Percentiles rank a stretch among this genome's conserved stretches.
Evolutionary conservation across 2,329 filamentous ascomycete genomes (phyloP).

Genomic region (Herpotrichia juniperi): DNA sequence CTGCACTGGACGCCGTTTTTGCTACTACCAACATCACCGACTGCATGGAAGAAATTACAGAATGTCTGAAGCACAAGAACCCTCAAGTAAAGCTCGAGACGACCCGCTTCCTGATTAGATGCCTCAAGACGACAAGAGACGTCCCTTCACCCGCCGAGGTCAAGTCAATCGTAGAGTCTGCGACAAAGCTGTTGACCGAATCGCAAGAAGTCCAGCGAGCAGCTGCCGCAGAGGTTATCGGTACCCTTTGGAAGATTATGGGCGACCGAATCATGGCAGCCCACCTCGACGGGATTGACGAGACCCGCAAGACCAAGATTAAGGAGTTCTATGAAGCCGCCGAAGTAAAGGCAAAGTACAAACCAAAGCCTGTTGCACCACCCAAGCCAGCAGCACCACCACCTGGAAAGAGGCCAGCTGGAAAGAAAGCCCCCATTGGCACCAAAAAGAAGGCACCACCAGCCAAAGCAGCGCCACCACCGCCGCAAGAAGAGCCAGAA

Average conservation of each 20-base stretch:
- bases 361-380: conserved; percentile 78
- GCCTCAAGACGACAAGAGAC: conserved; percentile 79
- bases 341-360: conserved; percentile 87
- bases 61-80: conserved; percentile 91
- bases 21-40: conserved; percentile 75
- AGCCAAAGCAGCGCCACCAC: conserved; percentile 43
- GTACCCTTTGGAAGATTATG: conserved; percentile 98
- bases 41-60: conserved; percentile 86
- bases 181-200: conserved; percentile 88
- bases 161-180: conserved; percentile 81
- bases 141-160: conserved; percentile 86
- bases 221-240: conserved; percentile 88
- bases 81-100: conserved; percentile 97
- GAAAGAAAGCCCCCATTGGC: conserved; percentile 57
- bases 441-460: conserved; percentile 59
- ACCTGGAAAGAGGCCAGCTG: conserved; percentile 47
- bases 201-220: conserved; percentile 84
- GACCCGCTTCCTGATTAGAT: conserved; percentile 89
- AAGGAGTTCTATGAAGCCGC: conserved; percentile 88
- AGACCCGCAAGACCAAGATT: conserved; percentile 93
- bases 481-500: conserved; percentile 50
- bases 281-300: conserved; percentile 88
- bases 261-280: conserved; percentile 95
- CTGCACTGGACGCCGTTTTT: conserved; percentile 78
- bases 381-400: conserved; percentile 59